Percentiles rank a stretch among this genome's conserved stretches.
Evolutionary conservation across 140 eudicot genomes (phyloP).

Genomic region (Bidens hawaiensis): DNA sequence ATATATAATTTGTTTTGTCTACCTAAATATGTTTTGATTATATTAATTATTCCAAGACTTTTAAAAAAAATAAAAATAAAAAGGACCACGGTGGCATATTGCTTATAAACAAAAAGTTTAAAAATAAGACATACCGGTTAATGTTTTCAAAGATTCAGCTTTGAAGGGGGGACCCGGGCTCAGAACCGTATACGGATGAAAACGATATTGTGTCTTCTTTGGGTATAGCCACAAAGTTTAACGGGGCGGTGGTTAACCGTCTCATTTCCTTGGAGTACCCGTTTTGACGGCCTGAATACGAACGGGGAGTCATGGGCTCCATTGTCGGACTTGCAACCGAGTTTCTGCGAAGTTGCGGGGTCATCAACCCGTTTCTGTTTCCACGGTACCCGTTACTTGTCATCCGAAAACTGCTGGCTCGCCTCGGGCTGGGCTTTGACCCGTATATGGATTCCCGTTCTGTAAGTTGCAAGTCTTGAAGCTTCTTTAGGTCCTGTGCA

Average conservation of each 20-base stretch:
- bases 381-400: conserved; percentile 48
- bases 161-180: conserved; percentile 80
- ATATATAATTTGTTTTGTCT: too few species aligned
- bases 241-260: conserved; percentile 67
- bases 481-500: conserved; percentile 76
- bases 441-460: conserved; percentile 82
- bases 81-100: neutral
- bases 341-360: conserved; percentile 72
- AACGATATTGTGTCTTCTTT: conserved; percentile 82
- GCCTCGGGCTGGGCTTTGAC: conserved; percentile 80
- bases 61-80: neutral
- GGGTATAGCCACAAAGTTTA: conserved; percentile 66
- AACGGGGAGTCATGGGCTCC: conserved; percentile 73
- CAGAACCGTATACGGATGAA: conserved; percentile 81
- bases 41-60: too few species aligned
- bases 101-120: too few species aligned
- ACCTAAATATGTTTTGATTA: too few species aligned
- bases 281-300: conserved; percentile 66
- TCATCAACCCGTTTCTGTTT: conserved; percentile 64
- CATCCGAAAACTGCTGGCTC: conserved; percentile 75
- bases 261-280: conserved; percentile 75
- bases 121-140: conserved; percentile 34
- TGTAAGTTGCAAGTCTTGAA: conserved; percentile 60
- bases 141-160: conserved; percentile 28
- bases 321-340: conserved; percentile 52